phyloP scores from a whole-genome alignment of 1,139 yeast genomes.

The Pichia kudriavzevii region DNA sequence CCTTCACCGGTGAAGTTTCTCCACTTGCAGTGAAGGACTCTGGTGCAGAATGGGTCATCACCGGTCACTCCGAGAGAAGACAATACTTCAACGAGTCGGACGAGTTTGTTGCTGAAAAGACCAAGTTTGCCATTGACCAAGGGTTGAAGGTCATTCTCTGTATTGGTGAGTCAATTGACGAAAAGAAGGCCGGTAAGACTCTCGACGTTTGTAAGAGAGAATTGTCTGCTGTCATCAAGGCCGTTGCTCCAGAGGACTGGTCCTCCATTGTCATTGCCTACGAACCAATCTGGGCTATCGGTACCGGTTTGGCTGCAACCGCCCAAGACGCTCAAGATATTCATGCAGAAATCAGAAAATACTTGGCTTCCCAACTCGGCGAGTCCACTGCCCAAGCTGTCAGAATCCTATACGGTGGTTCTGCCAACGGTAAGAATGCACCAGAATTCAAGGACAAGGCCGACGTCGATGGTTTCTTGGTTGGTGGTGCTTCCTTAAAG shows the following conservation, averaged over 20 bases:
- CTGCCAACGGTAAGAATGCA: slow-evolving; percentile 95
- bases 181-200: slow-evolving; percentile 84
- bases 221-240: slow-evolving; percentile 78
- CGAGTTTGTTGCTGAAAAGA: slow-evolving; percentile 89
- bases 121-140: slow-evolving; percentile 83
- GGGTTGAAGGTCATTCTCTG: slow-evolving; percentile 89
- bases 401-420: slow-evolving; percentile 97
- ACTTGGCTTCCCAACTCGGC: slow-evolving; percentile 72
- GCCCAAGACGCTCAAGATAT: slow-evolving; percentile 96
- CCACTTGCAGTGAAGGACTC: slow-evolving; percentile 84
- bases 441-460: slow-evolving; percentile 81
- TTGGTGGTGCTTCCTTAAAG: slow-evolving; percentile 98
- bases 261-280: slow-evolving; percentile 88
- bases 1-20: slow-evolving; percentile 95
- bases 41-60: slow-evolving; percentile 90
- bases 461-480: slow-evolving; percentile 97
- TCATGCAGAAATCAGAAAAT: slow-evolving; percentile 82
- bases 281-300: slow-evolving; percentile 99
- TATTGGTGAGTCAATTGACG: slow-evolving; percentile 95
- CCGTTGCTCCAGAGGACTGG: slow-evolving; percentile 71
- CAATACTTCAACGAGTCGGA: slow-evolving; percentile 84
- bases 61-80: slow-evolving; percentile 99
- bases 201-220: slow-evolving; percentile 83
- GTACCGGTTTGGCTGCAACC: slow-evolving; percentile 99
- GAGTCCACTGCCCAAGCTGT: slow-evolving; percentile 60